phyloP scores from a whole-genome alignment of 441 rosid genomes.

The Gossypium gossypioides region DNA sequence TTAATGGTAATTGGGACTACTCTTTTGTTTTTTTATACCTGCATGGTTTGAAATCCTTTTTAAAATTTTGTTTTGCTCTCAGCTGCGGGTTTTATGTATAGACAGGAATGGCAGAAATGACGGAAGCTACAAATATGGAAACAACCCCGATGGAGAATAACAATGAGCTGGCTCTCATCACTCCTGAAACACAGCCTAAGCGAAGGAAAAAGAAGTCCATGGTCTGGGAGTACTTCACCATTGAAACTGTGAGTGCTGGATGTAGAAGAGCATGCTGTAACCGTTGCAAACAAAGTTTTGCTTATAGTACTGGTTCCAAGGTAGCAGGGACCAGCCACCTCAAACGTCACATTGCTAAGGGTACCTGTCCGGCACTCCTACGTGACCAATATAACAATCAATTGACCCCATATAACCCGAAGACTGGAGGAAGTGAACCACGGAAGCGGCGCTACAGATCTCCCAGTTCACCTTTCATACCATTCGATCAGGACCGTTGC shows the following conservation, averaged over 20 bases:
- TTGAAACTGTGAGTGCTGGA: conserved; percentile 40
- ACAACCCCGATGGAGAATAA: background rate
- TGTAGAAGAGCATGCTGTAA: conserved; percentile 68
- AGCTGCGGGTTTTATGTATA: background rate
- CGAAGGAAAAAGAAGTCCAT: conserved; percentile 68
- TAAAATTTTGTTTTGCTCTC: background rate
- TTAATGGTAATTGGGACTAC: background rate
- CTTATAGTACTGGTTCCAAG: conserved; percentile 61
- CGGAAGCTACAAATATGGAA: background rate
- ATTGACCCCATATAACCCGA: conserved; percentile 35
- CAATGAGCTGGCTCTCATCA: conserved; percentile 10
- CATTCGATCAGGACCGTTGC: conserved; percentile 67
- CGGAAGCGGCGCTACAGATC: conserved; percentile 67
- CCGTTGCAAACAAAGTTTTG: conserved; percentile 64
- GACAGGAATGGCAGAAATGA: background rate
- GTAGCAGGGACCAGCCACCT: conserved; percentile 77
- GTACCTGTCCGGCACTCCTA: conserved; percentile 53
- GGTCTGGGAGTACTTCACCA: conserved; percentile 70
- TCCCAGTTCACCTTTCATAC: conserved; percentile 29
- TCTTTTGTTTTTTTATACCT: background rate
- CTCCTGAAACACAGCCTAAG: conserved; percentile 53
- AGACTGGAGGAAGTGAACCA: conserved; percentile 32
- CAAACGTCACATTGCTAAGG: conserved; percentile 67
- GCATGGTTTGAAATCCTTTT: background rate
- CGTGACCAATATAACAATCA: conserved; percentile 41